A percentile compares a stretch with the other conserved stretches of the same genome.
These are phyloP conservation scores for Cenococcum geophilum DNA, from an alignment of 495 filamentous ascomycete species.

Conservation along the genomic window DNA sequence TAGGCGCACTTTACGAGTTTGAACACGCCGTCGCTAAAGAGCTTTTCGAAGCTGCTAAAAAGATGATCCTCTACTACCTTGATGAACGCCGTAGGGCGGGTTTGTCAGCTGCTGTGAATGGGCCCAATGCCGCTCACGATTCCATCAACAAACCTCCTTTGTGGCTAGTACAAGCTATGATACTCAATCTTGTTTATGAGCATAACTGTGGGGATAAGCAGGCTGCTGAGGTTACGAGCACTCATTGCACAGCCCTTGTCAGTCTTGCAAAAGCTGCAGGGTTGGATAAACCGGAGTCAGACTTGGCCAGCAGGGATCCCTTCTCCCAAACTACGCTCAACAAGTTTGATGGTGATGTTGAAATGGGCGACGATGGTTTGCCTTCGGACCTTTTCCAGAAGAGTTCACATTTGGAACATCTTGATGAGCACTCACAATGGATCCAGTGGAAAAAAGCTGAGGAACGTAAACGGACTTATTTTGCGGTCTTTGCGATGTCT, in stretches of 20 bases:
- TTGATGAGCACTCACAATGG: constrained; percentile 77
- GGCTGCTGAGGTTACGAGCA: constrained; percentile 84
- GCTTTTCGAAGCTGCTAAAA: constrained; percentile 87
- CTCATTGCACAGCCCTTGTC: constrained; percentile 83
- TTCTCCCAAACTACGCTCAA: constrained; percentile 9
- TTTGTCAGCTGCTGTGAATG: constrained; percentile 70
- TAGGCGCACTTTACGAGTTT: constrained; percentile 90
- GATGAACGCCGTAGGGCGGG: constrained; percentile 90
- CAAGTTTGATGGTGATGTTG: constrained; percentile 24
- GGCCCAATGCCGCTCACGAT: constrained; percentile 54
- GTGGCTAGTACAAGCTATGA: constrained; percentile 98
- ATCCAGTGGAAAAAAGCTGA: constrained; percentile 79
- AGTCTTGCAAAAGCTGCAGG: constrained; percentile 84
- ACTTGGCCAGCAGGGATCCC: constrained; percentile 5
- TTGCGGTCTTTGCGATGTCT: constrained; percentile 82
- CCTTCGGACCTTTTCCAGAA: constrained; percentile 13
- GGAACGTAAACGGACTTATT: constrained; percentile 91
- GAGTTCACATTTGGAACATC: constrained; percentile 10
- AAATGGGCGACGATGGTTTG: constrained; percentile 32
- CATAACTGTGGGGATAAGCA: constrained; percentile 91
- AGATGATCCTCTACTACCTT: constrained; percentile 88
- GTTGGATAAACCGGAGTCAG: constrained; percentile 50
- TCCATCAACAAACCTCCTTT: constrained; percentile 75
- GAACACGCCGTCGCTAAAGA: constrained; percentile 75
- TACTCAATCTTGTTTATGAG: constrained; percentile 92